These are phyloP conservation scores for Gossypium trilobum DNA, from an alignment of 441 rosid genomes.

Conservation along the genomic window DNA sequence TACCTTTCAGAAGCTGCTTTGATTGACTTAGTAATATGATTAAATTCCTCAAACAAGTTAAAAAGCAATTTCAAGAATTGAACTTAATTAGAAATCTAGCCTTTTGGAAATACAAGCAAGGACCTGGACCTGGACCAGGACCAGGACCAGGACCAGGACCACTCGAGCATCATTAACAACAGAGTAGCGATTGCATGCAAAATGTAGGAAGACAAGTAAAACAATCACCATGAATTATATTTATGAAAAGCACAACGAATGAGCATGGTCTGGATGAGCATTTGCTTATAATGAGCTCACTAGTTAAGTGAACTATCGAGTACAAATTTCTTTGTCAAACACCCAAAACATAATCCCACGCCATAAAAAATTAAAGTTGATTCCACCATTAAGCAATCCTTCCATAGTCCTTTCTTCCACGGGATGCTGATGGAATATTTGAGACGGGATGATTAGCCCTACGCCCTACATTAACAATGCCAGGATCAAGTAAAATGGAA, in stretches of 20 bases:
- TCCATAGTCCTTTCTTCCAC: slow-evolving; percentile 87
- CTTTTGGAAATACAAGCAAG: not conserved
- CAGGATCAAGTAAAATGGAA: slow-evolving; percentile 14
- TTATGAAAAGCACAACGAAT: slow-evolving; percentile 62
- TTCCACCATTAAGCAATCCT: slow-evolving; percentile 51
- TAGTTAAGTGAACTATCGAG: slow-evolving; percentile 46
- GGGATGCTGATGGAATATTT: slow-evolving; percentile 67
- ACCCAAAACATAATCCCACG: slow-evolving; percentile 44
- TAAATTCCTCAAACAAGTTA: slow-evolving; percentile 17
- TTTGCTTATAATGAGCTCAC: slow-evolving; percentile 49
- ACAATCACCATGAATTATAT: slow-evolving; percentile 36
- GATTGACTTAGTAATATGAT: slow-evolving; percentile 16
- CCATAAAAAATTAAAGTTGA: slow-evolving; percentile 24
- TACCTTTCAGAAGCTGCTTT: slow-evolving; percentile 25
- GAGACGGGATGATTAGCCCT: slow-evolving; percentile 61
- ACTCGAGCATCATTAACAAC: slow-evolving; percentile 10
- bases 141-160: slow-evolving; percentile 10
- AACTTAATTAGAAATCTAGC: not conserved
- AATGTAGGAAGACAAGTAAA: slow-evolving; percentile 17
- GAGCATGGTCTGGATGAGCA: slow-evolving; percentile 36
- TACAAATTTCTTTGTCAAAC: slow-evolving; percentile 48
- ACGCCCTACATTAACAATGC: slow-evolving; percentile 52
- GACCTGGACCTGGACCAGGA: not conserved
- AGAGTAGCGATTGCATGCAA: slow-evolving; percentile 15
- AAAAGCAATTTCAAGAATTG: not conserved